phyloP scores from a whole-genome alignment of 129 eudicot species.

The Smallanthus sonchifolius region DNA sequence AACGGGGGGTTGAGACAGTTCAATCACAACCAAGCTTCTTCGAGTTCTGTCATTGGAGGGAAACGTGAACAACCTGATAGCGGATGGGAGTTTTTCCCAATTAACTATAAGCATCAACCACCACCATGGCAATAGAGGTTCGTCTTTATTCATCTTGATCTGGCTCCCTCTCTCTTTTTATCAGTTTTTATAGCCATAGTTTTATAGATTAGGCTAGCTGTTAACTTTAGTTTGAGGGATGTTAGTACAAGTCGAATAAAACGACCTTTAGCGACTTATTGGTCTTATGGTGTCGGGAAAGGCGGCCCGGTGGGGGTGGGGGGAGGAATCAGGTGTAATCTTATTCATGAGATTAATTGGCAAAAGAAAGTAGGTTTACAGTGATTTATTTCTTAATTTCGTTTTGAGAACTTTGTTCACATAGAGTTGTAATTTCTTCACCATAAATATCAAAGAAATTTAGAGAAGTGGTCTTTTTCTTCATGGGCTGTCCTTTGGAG shows the following conservation, averaged over 20 bases:
- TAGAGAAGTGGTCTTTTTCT: conserved; percentile 21
- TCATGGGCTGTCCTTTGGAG: conserved; percentile 10
- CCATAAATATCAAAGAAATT: conserved; percentile 33
- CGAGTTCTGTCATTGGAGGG: conserved; percentile 37
- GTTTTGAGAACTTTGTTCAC: conserved; percentile 33
- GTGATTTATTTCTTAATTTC: conserved; percentile 34
- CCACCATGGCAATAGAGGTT: conserved; percentile 39
- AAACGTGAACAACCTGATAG: conserved; percentile 36
- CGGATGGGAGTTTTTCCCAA: conserved; percentile 36
- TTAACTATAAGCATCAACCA: conserved; percentile 39
- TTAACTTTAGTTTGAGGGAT: conserved; percentile 34
- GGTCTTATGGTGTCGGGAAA: neutral
- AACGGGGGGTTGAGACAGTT: conserved; percentile 43
- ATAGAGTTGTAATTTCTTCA: conserved; percentile 35
- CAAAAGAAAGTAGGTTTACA: conserved; percentile 26
- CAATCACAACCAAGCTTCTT: conserved; percentile 40
- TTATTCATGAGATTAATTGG: conserved; percentile 38
- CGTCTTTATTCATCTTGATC: conserved; percentile 21
- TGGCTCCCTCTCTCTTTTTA: conserved; percentile 17
- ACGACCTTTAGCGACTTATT: neutral
- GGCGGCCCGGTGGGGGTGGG: neutral
- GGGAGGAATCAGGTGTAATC: conserved; percentile 7
- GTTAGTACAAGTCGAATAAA: conserved; percentile 28
- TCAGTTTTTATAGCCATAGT: conserved; percentile 27
- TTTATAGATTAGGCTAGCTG: conserved; percentile 36